Percentiles rank a stretch among this genome's conserved stretches.
These are phyloP conservation scores for Clarireedia homoeocarpa DNA, from an alignment of 2,329 filamentous ascomycete species.

Conservation along the genomic window DNA sequence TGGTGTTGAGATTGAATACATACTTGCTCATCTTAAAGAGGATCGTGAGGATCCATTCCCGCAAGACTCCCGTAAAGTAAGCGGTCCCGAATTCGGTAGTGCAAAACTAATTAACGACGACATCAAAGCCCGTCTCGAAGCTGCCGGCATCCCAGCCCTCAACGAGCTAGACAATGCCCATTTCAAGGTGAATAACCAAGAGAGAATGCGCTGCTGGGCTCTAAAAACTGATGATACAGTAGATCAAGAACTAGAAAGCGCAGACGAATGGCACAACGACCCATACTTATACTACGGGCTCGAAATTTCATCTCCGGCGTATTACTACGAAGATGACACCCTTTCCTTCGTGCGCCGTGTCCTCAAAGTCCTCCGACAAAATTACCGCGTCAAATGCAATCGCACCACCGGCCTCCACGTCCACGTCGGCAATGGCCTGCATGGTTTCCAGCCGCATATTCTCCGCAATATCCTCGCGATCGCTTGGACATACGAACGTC, in stretches of 20 bases:
- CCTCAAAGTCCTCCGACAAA: constrained; percentile 5
- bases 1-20: constrained; percentile 5
- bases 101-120: neutral
- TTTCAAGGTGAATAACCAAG: too few relatives aligned
- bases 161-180: too few relatives aligned
- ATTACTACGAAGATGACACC: neutral
- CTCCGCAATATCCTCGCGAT: constrained; percentile 26
- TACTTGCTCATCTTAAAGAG: neutral
- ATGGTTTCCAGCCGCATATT: constrained; percentile 18
- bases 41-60: neutral
- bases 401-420: constrained; percentile 24
- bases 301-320: constrained; percentile 1
- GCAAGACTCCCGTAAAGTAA: neutral
- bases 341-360: constrained; percentile 4
- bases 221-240: too few relatives aligned
- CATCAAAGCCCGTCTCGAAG: neutral
- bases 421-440: constrained; percentile 26
- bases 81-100: neutral
- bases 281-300: too few relatives aligned
- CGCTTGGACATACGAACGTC: constrained; percentile 24
- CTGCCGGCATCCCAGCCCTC: neutral
- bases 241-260: too few relatives aligned
- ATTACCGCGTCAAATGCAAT: constrained; percentile 22
- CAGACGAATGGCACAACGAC: too few relatives aligned
- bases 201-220: too few relatives aligned